Evolutionary conservation across 129 eudicot genomes (phyloP), one percentile per base, ranked within the genome.

Genomic region (Flaveria linearis): DNA sequence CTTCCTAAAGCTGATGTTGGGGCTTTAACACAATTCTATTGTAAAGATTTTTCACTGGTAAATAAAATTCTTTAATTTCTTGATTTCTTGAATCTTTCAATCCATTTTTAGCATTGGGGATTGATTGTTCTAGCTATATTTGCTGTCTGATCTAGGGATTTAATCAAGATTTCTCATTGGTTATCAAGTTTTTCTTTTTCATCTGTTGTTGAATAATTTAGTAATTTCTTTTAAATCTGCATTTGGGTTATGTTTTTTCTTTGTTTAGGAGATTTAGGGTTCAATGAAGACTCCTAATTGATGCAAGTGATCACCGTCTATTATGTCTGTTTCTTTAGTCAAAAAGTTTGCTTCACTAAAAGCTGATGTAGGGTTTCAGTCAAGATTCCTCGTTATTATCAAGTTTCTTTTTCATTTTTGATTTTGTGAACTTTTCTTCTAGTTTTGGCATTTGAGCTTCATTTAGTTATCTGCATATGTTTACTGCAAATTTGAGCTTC

Each of bases 31-130:
- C 78, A 81, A 12, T 71, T 77, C 15, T 71, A 72, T 50, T 58
- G 65, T 47, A 78, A 69, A 74, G 73, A 69, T 41, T 73, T 69
- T 3, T 72, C 82, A 69, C 26, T 53, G 84, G 80, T 82, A 83
- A 75, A 62, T 9, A 74, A 43, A 33, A 10, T 12, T 45, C 11
- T 63, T 47, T 75, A 2, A 11, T 56, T 80, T 71, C 16, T 62
- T 80, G 18, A 39, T n/a, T 33, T 49, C 7, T 45, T 78, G 16
- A n/a, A 33, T 17, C 9, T 50, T 23, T 73, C 50, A 16, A 43
- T 73, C 47, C 25, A 56, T 11, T 66, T 28, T 41, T 53, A 57
- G 68, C 52, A 51, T 39, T 80, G 55, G 49, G 68, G 25, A 33
- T 72, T 72, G 65, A 2, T 71, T 74, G 12, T 23, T 36, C 20